These are phyloP conservation scores for Cryptosporidium meleagridis DNA, from an alignment of 169 alveolate genomes.

Conservation along the genomic window DNA sequence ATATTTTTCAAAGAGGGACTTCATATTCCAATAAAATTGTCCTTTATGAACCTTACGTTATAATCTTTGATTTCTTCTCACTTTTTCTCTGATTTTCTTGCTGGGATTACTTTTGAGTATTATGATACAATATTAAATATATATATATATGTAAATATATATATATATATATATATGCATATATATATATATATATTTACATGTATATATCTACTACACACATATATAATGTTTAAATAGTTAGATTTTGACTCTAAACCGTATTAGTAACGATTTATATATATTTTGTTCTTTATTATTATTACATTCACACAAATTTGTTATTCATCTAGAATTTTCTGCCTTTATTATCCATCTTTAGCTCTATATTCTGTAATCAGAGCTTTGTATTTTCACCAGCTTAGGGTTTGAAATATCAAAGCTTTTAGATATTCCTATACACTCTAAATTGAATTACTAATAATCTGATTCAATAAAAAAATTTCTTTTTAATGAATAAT, in stretches of 20 bases:
- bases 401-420: not conserved
- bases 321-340: not conserved
- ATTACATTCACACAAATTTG: not conserved
- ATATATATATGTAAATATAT: too few relatives aligned
- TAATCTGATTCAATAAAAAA: not conserved
- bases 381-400: not conserved
- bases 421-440: not conserved
- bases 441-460: not conserved
- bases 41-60: not conserved
- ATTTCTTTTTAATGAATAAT: not conserved
- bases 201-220: too few relatives aligned
- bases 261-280: not conserved
- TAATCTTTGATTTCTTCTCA: not conserved
- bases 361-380: not conserved
- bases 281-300: not conserved
- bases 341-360: not conserved
- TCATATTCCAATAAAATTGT: not conserved
- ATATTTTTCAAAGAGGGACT: conserved; percentile 15
- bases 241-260: not conserved
- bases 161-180: too few relatives aligned
- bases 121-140: not conserved
- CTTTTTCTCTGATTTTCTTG: not conserved
- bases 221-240: not conserved
- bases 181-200: too few relatives aligned
- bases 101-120: not conserved